Evolutionary conservation across 108 stramenopile genomes (phyloP), one percentile per base, ranked within the genome.

Genomic region (Craspedostauros australis): DNA sequence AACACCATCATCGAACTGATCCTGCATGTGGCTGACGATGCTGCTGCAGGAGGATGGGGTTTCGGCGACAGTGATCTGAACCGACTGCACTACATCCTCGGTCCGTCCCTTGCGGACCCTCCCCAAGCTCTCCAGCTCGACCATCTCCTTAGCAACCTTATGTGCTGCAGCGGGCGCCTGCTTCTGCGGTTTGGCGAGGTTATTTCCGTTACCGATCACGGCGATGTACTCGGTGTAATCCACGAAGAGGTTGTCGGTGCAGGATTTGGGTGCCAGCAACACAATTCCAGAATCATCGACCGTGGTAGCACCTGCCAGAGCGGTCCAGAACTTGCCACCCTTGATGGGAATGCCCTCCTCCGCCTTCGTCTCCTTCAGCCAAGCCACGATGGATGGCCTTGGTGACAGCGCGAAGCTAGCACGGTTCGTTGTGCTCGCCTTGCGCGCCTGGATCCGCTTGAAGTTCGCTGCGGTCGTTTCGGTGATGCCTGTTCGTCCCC

Each of bases 281-380:
- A 89, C 79, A 36, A 85, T 48, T 14, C 87, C 87, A 11, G 81
- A 77, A 58, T 89, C 87, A 63, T 89, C 87, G 0, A 85, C 77
- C 19, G 82, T 77, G 2, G 68, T 68, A 8, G 87, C 87, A 30
- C 87, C 87, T 0, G 87, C 81, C 2, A 82, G 27, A 23, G 83
- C 87, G 0, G 70, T 72, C 87, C 87, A 89, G 59, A 77, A 72
- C n/a, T 83, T 89, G 1, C 87, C 87, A 29, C 87, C 87, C 31
- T 77, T 73, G 56, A 89, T 79, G 27, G 83, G 80, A 11, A 46
- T 72, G 20, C 83, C 83, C 33, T 83, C 79, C 3, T 62, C 39
- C 6, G 71, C 74, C 48, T 80, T 80, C 12, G 61, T 45, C 34
- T 85, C 72, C 63, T 89, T 89, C 19, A 89, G 68, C 87, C 87